These are phyloP conservation scores for Chrysoporthe deuterocubensis DNA, from an alignment of 2,329 filamentous ascomycete species.

Conservation along the genomic window DNA sequence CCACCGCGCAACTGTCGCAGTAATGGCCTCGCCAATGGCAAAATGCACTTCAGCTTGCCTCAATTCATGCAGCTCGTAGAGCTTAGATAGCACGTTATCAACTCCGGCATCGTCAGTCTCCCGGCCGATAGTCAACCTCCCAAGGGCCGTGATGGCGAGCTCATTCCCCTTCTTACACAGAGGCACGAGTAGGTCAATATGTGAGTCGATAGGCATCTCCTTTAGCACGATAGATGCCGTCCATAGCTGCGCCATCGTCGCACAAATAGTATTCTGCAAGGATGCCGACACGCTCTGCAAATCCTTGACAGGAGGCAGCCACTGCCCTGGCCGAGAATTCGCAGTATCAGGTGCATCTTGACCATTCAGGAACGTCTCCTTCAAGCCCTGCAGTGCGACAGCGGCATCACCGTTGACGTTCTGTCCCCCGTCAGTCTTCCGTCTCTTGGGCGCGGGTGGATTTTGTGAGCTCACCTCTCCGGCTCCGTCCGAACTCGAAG, in stretches of 20 bases:
- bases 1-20: conserved; percentile 79
- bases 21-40: conserved; percentile 84
- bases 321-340: background rate
- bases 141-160: conserved; percentile 78
- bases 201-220: conserved; percentile 40
- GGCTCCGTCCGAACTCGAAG: too few species aligned
- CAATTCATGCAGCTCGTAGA: conserved; percentile 81
- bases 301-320: conserved; percentile 23
- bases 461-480: conserved; percentile 5
- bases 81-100: conserved; percentile 63
- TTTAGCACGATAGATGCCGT: conserved; percentile 43
- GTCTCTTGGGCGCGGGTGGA: conserved; percentile 10
- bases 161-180: conserved; percentile 82
- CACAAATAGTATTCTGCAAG: conserved; percentile 47
- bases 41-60: conserved; percentile 89
- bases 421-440: conserved; percentile 22
- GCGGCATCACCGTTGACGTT: background rate
- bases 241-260: conserved; percentile 53
- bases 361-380: conserved; percentile 12
- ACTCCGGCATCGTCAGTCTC: conserved; percentile 40
- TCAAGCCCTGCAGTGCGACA: background rate
- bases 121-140: conserved; percentile 71
- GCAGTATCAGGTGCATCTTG: conserved; percentile 1
- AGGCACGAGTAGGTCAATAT: conserved; percentile 66
- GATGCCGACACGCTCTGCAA: conserved; percentile 6